Conservation (phyloP, 257 asterid genomes). For the Solanum piurae region DNA sequence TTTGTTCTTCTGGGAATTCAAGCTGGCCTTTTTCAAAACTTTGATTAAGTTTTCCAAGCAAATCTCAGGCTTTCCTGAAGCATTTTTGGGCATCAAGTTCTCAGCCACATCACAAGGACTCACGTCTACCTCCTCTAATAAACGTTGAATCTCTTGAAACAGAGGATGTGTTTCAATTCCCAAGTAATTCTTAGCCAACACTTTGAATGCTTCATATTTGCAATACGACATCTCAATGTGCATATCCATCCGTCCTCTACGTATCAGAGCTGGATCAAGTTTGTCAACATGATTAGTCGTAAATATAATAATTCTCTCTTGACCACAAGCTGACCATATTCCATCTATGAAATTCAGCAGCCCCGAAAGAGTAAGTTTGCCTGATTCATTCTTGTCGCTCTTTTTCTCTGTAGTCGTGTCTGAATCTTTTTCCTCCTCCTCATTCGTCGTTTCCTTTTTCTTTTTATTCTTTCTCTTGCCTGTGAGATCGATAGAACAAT, state of each 20-base stretch:
- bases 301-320: neutral
- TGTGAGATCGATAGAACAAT: neutral
- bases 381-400: neutral
- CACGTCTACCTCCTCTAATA: neutral
- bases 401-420: neutral
- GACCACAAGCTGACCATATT: slow-evolving; percentile 1
- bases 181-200: neutral
- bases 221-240: neutral
- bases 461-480: neutral
- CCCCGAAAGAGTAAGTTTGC: neutral
- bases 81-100: neutral
- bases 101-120: neutral
- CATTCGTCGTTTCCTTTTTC: neutral
- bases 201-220: neutral
- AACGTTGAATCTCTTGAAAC: neutral
- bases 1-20: neutral
- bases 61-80: neutral
- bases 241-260: neutral
- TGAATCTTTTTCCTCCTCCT: neutral
- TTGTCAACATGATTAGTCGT: neutral
- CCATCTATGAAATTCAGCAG: neutral
- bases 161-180: neutral
- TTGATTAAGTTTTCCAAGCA: neutral
- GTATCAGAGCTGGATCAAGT: neutral
- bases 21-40: neutral